A percentile compares a stretch with the other conserved stretches of the same genome.
Evolutionary conservation across 192 early-diverging fungal genomes (phyloP).

Genomic region (Lobosporangium transversale): DNA sequence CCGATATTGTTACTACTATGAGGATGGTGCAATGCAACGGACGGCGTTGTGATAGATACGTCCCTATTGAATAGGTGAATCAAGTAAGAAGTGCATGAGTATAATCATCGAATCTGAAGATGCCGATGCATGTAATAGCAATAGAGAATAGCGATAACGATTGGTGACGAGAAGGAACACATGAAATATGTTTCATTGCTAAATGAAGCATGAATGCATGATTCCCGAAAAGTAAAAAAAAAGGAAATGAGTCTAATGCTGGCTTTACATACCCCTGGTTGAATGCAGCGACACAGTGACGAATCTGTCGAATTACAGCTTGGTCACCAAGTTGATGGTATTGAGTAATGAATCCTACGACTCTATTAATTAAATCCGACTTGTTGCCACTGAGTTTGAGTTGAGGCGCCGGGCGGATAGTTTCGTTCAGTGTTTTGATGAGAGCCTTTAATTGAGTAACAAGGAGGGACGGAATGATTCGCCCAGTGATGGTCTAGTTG

Average conservation of each 20-base stretch:
- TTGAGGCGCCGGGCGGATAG: constrained; percentile 43
- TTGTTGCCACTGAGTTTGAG: constrained; percentile 54
- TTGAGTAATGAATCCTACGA: constrained; percentile 24
- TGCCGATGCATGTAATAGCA: too few relatives aligned
- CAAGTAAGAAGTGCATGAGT: too few relatives aligned
- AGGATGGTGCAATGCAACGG: constrained; percentile 14
- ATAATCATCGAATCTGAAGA: too few relatives aligned
- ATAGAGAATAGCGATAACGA: too few relatives aligned
- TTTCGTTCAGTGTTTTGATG: constrained; percentile 49
- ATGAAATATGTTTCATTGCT: background rate
- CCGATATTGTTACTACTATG: background rate
- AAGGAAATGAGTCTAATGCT: background rate
- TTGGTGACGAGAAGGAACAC: too few relatives aligned
- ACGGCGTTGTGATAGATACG: constrained; percentile 34
- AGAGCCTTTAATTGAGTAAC: constrained; percentile 44
- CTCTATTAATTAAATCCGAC: constrained; percentile 32
- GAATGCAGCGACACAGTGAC: constrained; percentile 38
- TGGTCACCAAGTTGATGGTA: constrained; percentile 43
- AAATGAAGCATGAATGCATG: background rate
- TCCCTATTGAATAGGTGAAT: constrained; percentile 14
- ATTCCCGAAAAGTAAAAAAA: background rate
- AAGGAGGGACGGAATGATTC: constrained; percentile 48
- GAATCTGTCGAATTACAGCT: constrained; percentile 49
- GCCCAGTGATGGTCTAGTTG: constrained; percentile 47
- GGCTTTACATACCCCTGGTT: constrained; percentile 51